Evolutionary conservation across 140 eudicot species (phyloP), one percentile per base, ranked within the genome.

Genomic region (Cichorium intybus): DNA sequence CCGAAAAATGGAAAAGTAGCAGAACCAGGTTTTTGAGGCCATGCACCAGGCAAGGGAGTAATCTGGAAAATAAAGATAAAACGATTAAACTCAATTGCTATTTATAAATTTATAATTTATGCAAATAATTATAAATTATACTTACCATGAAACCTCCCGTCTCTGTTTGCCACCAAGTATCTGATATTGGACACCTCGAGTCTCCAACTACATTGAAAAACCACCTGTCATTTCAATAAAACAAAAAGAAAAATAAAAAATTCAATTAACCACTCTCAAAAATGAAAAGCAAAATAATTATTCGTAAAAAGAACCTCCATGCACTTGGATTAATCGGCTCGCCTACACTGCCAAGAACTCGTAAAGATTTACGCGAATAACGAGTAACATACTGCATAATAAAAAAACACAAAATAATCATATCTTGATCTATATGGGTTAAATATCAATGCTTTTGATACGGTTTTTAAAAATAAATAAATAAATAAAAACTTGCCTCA

Each of bases 121-220:
- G 33, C 7, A 49, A 16, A 62, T n/a, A 31, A 21, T 34, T 64
- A 64, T 22, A 63, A 49, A 33, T 28, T 22, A 14, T 58, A 24
- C 45, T 10, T 61, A 93, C 99, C 99, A 93, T 83, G 84, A 93
- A 88, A 39, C 99, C 99, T 20, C 99, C 99, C 0, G 97, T 89
- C 79, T 93, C 99, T 64, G 99, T 93, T 72, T 93, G 99, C 99
- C 99, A 93, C 99, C 99, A 93, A 23, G 99, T 93, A 78, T 93
- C 99, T 16, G 97, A 89, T 75, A 93, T 89, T 16, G 95, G 99
- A 75, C 99, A 93, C 66, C 88, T 84, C 6, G 99, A 81, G 57
- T 93, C 95, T 75, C 99, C 99, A 71, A 93, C 88, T 35, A 86
- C 84, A 65, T 93, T 80, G 84, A 35, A 93, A 78, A 77, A 93